Percentiles rank a stretch among this genome's conserved stretches.
Conservation (phyloP, 768 basidiomycete species). For the Boletus insuetus region DNA sequence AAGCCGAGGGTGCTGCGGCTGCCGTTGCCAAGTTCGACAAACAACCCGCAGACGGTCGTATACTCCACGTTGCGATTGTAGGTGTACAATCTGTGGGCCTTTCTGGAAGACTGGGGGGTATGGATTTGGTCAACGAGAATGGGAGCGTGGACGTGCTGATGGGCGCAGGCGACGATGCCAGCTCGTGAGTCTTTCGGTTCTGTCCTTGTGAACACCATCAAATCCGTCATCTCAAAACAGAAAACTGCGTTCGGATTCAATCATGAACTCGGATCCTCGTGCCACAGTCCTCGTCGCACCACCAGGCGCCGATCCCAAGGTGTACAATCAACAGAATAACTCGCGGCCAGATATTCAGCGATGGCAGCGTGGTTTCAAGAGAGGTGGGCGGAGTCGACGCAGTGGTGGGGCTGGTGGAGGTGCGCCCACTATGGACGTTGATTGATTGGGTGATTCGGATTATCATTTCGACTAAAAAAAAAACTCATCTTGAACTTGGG, state of each 20-base stretch:
- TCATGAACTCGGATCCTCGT: slow-evolving; percentile 57
- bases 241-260: slow-evolving; percentile 83
- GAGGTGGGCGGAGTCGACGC: slow-evolving; percentile 23
- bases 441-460: slow-evolving; percentile 15
- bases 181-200: slow-evolving; percentile 46
- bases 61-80: slow-evolving; percentile 61
- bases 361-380: slow-evolving; percentile 30
- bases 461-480: slow-evolving; percentile 5
- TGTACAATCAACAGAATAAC: slow-evolving; percentile 39
- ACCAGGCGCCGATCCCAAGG: slow-evolving; percentile 58
- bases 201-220: neutral
- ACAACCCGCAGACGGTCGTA: slow-evolving; percentile 79
- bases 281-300: slow-evolving; percentile 68
- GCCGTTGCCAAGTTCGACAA: slow-evolving; percentile 77
- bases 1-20: slow-evolving; percentile 54
- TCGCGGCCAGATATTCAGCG: slow-evolving; percentile 22
- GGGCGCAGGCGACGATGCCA: slow-evolving; percentile 40
- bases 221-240: slow-evolving; percentile 35
- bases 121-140: slow-evolving; percentile 42
- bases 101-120: slow-evolving; percentile 54
- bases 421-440: slow-evolving; percentile 28
- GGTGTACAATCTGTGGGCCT: slow-evolving; percentile 55
- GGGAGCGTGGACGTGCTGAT: slow-evolving; percentile 54
- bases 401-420: slow-evolving; percentile 6
- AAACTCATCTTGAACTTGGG: slow-evolving; percentile 11